phyloP scores from a whole-genome alignment of 192 early-diverging fungal species.

The Linnemannia zychae region DNA sequence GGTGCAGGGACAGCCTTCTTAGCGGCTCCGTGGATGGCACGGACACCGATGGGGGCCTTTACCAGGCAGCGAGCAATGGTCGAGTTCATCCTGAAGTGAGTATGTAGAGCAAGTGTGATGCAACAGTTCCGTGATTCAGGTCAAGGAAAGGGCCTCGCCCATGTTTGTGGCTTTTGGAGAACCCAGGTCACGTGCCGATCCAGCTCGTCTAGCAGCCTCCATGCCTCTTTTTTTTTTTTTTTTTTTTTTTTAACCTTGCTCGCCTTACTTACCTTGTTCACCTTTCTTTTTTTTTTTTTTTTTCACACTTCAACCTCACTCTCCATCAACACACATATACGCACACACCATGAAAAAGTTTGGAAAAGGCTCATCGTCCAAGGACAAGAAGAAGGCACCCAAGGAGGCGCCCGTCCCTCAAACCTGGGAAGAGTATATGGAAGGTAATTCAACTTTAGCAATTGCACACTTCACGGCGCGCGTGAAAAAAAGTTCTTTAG shows the following conservation, averaged over 20 bases:
- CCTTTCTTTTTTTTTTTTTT: not conserved
- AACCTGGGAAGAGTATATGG: conserved; percentile 70
- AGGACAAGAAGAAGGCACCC: conserved; percentile 52
- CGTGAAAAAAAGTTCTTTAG: not conserved
- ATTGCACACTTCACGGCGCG: not conserved
- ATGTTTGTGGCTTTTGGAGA: conserved; percentile 1
- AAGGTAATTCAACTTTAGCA: conserved; percentile 47
- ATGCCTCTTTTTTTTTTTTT: not conserved
- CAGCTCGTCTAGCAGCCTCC: too few relatives aligned
- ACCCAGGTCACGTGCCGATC: conserved; percentile 1
- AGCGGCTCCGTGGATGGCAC: conserved; percentile 33
- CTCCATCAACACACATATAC: not conserved
- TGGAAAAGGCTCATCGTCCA: conserved; percentile 23
- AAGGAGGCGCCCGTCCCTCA: conserved; percentile 59
- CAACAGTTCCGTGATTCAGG: not conserved
- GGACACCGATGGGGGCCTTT: conserved; percentile 24
- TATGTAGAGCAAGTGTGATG: not conserved
- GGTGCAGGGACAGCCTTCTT: conserved; percentile 47
- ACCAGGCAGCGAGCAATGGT: conserved; percentile 37
- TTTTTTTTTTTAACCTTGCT: not conserved
- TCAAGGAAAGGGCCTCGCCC: not conserved
- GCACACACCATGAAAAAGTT: conserved; percentile 36
- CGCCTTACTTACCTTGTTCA: too few relatives aligned
- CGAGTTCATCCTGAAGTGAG: conserved; percentile 17
- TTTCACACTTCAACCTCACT: not conserved